A percentile compares a stretch with the other conserved stretches of the same genome.
Evolutionary conservation across 345 rosid genomes (phyloP).

Genomic region (Hibiscus syriacus): DNA sequence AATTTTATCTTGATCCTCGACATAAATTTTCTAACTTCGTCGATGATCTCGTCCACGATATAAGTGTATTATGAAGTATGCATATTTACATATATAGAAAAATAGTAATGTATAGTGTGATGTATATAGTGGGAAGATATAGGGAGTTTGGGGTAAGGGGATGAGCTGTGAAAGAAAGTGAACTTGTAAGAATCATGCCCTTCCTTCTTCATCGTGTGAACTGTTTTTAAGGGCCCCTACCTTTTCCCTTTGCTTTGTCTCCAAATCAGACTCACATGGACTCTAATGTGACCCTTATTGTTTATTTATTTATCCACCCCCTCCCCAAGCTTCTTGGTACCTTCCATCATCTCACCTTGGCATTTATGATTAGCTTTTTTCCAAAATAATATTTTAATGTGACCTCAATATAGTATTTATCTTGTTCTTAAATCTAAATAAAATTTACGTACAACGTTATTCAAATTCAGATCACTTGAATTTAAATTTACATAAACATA

Average conservation of each 20-base stretch:
- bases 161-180: conserved; percentile 32
- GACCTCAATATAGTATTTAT: too few relatives aligned
- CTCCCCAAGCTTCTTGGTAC: conserved; percentile 11
- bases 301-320: too few relatives aligned
- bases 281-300: background rate
- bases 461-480: too few relatives aligned
- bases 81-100: background rate
- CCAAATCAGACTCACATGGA: conserved; percentile 40
- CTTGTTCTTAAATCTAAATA: too few relatives aligned
- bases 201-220: conserved; percentile 25
- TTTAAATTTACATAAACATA: too few relatives aligned
- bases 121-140: background rate
- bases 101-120: background rate
- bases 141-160: background rate
- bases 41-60: too few relatives aligned
- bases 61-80: background rate
- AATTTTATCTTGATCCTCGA: too few relatives aligned
- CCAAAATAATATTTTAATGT: too few relatives aligned
- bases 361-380: too few relatives aligned
- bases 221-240: conserved; percentile 23
- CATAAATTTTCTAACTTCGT: too few relatives aligned
- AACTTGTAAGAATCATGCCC: conserved; percentile 22
- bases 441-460: too few relatives aligned
- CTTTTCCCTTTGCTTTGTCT: conserved; percentile 23
- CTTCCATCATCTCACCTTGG: conserved; percentile 23